These are phyloP conservation scores for Camellia oleifera DNA, from an alignment of 179 eudicot genomes.

Conservation along the genomic window DNA sequence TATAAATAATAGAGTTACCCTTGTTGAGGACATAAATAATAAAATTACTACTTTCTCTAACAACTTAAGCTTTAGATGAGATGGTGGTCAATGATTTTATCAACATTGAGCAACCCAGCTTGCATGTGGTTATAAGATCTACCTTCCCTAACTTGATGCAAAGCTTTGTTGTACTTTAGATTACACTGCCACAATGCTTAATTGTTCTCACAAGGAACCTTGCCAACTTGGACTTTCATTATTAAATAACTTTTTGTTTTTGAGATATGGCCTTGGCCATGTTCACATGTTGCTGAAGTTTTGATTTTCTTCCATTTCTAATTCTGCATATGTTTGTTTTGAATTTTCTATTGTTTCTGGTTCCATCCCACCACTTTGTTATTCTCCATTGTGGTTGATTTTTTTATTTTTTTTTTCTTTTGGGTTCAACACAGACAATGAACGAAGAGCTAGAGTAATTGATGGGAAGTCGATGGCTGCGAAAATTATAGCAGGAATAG, in stretches of 20 bases:
- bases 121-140: background rate
- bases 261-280: background rate
- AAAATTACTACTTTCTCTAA: too few species aligned
- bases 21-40: too few species aligned
- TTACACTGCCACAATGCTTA: background rate
- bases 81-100: background rate
- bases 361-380: background rate
- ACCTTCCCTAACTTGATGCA: background rate
- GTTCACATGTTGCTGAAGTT: background rate
- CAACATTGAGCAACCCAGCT: background rate
- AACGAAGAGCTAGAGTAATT: conserved; percentile 49
- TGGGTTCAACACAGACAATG: conserved; percentile 34
- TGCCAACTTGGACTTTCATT: background rate
- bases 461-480: conserved; percentile 82
- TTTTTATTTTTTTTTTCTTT: background rate
- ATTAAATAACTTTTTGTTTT: background rate
- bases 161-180: background rate
- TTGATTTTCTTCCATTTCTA: background rate
- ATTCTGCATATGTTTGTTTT: background rate
- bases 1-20: too few species aligned
- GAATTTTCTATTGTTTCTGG: conserved; percentile 2
- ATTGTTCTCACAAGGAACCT: background rate
- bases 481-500: conserved; percentile 53
- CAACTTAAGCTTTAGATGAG: too few species aligned
- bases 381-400: background rate